phyloP scores from a whole-genome alignment of 495 filamentous ascomycete species.

The Halenospora varia region DNA sequence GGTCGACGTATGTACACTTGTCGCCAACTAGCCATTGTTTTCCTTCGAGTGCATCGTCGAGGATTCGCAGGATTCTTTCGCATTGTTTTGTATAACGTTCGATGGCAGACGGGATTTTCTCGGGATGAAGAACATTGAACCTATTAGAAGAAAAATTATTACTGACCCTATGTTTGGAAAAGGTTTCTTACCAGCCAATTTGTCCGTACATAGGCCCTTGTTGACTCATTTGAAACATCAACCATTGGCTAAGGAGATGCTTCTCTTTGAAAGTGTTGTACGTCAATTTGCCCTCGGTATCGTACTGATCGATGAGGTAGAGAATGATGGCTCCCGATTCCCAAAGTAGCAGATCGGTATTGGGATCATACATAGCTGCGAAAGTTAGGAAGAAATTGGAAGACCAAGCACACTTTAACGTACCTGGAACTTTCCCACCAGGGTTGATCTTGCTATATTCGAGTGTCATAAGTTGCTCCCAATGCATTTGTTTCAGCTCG shows the following conservation, averaged over 20 bases:
- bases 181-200: slow-evolving; percentile 35
- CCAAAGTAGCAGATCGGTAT: not conserved
- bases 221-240: slow-evolving; percentile 41
- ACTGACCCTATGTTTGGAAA: not conserved
- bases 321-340: slow-evolving; percentile 52
- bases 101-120: slow-evolving; percentile 39
- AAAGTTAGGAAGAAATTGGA: no score
- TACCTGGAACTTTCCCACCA: no score
- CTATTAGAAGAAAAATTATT: slow-evolving; percentile 11
- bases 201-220: slow-evolving; percentile 50
- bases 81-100: slow-evolving; percentile 46
- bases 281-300: slow-evolving; percentile 53
- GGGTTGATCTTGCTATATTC: no score
- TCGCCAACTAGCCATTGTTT: slow-evolving; percentile 47
- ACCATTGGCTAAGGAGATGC: slow-evolving; percentile 36
- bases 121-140: slow-evolving; percentile 41
- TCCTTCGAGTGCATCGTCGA: slow-evolving; percentile 34
- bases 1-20: slow-evolving; percentile 46
- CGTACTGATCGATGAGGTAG: slow-evolving; percentile 70
- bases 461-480: no score
- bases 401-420: no score
- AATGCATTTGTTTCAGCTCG: no score
- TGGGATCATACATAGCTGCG: not conserved
- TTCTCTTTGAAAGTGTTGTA: slow-evolving; percentile 36
- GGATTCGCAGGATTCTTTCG: slow-evolving; percentile 40